Evolutionary conservation across 163 green algal genomes (phyloP).

Genomic region (Scenedesmus sp.): DNA sequence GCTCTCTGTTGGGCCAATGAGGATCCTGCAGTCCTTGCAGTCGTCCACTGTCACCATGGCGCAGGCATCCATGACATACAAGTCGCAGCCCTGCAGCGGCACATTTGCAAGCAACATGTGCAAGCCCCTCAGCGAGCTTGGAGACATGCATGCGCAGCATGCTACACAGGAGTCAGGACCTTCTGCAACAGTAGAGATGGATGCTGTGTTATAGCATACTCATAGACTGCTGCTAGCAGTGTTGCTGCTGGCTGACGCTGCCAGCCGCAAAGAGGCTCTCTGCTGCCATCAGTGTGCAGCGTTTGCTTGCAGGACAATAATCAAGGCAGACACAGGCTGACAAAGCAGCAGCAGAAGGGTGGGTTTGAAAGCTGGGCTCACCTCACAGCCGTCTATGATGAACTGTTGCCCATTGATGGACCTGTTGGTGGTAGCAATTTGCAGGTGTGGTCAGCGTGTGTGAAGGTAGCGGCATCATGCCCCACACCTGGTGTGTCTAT

Average conservation of each 20-base stretch:
- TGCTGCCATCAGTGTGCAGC: neutral
- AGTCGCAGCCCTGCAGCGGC: constrained; percentile 67
- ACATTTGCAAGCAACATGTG: neutral
- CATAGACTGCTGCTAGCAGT: neutral
- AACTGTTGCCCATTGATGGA: constrained; percentile 78
- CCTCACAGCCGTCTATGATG: constrained; percentile 73
- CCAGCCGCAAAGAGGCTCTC: neutral
- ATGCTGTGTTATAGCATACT: neutral
- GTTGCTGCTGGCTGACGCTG: neutral
- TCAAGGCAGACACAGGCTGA: neutral
- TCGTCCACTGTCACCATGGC: constrained; percentile 78
- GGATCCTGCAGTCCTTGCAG: constrained; percentile 76
- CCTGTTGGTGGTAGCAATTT: constrained; percentile 27
- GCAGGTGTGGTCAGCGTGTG: neutral
- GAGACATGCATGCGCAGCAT: too few species aligned
- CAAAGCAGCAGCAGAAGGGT: neutral
- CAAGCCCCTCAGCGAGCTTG: too few species aligned
- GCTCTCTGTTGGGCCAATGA: constrained; percentile 71
- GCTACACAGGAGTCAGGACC: neutral
- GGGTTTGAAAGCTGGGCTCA: neutral
- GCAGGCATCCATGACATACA: constrained; percentile 76
- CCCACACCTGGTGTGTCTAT: too few species aligned
- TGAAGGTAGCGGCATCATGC: too few species aligned
- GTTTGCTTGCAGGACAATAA: neutral
- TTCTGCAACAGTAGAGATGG: neutral